Evolutionary conservation across 2,329 filamentous ascomycete species (phyloP).

Genomic region (Trichoderma semiorbis): DNA sequence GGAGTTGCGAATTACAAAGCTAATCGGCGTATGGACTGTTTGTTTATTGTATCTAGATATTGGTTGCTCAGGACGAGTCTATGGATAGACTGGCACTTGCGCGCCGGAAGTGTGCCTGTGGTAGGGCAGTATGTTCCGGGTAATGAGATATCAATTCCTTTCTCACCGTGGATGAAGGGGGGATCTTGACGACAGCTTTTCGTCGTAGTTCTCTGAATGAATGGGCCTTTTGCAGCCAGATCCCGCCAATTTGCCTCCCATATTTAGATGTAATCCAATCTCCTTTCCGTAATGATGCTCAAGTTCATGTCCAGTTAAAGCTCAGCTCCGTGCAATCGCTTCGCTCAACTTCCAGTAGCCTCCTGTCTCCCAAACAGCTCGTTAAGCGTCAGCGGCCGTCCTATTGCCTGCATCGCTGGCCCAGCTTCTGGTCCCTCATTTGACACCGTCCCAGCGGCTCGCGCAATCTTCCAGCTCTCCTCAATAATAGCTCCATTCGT

Average conservation of each 20-base stretch:
- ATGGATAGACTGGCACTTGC: constrained; percentile 27
- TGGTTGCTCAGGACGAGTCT: constrained; percentile 24
- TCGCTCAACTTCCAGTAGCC: not conserved
- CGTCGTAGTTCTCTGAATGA: not conserved
- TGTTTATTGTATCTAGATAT: constrained; percentile 27
- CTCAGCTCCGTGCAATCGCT: not conserved
- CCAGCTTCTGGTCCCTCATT: constrained; percentile 35
- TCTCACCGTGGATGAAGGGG: not conserved
- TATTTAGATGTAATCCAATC: not conserved
- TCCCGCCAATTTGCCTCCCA: not conserved
- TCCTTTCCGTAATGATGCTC: not conserved
- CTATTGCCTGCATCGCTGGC: constrained; percentile 43
- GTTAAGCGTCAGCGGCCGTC: constrained; percentile 42
- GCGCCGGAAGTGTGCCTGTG: not conserved
- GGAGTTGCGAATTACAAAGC: constrained; percentile 18
- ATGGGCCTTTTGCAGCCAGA: not conserved
- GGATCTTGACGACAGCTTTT: not conserved
- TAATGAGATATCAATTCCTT: not conserved
- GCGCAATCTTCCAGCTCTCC: constrained; percentile 41
- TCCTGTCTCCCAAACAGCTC: constrained; percentile 42
- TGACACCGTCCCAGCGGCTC: constrained; percentile 29
- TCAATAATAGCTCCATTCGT: constrained; percentile 41
- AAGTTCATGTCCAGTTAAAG: not conserved
- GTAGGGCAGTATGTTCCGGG: not conserved
- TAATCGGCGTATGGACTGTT: constrained; percentile 28